Conservation (phyloP, 306 rosid genomes). For the Begonia fuchsioides region DNA sequence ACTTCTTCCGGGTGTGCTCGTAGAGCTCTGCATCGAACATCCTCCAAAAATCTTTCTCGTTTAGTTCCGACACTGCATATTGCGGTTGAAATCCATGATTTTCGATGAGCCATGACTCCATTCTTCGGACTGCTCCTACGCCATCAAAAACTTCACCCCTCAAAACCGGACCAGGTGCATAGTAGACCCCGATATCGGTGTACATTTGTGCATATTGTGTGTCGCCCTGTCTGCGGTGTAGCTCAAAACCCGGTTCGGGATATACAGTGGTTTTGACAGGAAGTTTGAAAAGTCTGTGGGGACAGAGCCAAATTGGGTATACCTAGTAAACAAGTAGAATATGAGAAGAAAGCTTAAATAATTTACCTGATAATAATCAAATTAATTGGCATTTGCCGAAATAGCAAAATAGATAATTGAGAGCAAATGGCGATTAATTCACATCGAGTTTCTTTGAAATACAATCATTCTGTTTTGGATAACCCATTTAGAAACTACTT, state of each 20-base stretch:
- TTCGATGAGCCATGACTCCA: conserved; percentile 85
- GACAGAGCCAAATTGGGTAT: conserved; percentile 94
- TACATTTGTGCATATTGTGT: conserved; percentile 78
- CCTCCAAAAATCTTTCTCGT: conserved; percentile 80
- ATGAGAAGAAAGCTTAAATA: too few relatives aligned
- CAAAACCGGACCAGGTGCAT: conserved; percentile 82
- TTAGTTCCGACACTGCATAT: conserved; percentile 82
- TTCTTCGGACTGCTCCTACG: conserved; percentile 49
- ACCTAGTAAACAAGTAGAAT: conserved; percentile 22
- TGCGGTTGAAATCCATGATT: conserved; percentile 92
- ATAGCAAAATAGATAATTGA: too few relatives aligned
- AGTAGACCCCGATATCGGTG: conserved; percentile 89
- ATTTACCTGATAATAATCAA: too few relatives aligned
- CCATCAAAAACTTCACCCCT: conserved; percentile 95
- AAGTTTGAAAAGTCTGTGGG: conserved; percentile 66
- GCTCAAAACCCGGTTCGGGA: conserved; percentile 92
- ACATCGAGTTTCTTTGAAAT: too few relatives aligned
- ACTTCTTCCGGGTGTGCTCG: conserved; percentile 62
- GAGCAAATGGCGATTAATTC: too few relatives aligned
- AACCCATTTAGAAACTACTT: too few relatives aligned
- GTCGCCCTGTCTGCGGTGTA: conserved; percentile 80
- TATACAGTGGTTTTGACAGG: conserved; percentile 65
- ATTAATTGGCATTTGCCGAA: too few relatives aligned
- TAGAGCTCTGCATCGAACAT: conserved; percentile 85
- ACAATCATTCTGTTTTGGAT: too few relatives aligned